Conservation (phyloP, 2,329 filamentous ascomycete genomes). For the Sclerotiophoma versabilis region DNA sequence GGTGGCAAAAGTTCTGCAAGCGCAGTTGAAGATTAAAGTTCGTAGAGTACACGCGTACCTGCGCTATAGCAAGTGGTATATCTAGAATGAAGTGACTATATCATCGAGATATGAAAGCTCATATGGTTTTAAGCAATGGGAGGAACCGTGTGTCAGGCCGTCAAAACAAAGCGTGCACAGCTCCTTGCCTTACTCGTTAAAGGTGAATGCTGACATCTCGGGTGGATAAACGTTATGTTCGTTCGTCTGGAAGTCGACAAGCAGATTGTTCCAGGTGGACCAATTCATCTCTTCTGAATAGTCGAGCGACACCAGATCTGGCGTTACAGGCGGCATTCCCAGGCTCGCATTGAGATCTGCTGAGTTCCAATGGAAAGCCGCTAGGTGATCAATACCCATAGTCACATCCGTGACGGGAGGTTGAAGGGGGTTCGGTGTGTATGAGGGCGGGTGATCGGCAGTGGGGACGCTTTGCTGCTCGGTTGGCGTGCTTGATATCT, state of each 20-base stretch:
- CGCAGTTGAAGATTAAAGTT: no score
- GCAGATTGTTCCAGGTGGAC: conserved; percentile 38
- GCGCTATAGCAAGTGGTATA: no score
- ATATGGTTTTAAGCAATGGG: no score
- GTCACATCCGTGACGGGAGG: neutral
- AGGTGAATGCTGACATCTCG: neutral
- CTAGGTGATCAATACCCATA: neutral
- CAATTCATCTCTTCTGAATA: conserved; percentile 37
- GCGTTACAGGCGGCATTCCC: conserved; percentile 5
- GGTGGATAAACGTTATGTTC: neutral
- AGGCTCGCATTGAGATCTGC: conserved; percentile 20
- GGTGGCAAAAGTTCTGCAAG: no score
- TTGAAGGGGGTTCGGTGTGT: neutral
- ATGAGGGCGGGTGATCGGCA: no score
- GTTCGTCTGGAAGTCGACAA: conserved; percentile 32
- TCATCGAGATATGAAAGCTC: no score
- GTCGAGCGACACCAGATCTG: conserved; percentile 14
- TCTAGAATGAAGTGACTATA: no score
- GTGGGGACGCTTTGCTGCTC: neutral
- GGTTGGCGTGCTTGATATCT: neutral
- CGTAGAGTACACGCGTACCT: no score
- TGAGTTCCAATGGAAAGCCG: conserved; percentile 22
- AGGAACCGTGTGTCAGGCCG: no score
- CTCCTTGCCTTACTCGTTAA: neutral
- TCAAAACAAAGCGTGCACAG: no score